Base-by-base conservation (phyloP, 331 rosid genomes). In the Dryas integrifolia region DNA sequence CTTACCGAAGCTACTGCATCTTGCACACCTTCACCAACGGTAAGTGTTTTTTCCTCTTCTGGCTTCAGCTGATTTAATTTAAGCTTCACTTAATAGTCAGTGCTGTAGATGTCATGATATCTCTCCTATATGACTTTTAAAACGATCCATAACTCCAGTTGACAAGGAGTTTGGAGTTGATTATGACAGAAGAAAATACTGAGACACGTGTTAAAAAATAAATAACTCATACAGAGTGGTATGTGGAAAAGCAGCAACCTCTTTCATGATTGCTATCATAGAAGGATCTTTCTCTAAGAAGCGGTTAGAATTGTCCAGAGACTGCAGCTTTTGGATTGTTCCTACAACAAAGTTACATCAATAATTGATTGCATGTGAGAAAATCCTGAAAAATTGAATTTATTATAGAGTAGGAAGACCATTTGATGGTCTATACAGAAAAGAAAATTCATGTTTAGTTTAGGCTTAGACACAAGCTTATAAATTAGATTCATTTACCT, bases 1-100 rank as follows among this genome's bases (percentile, higher is more conserved):
- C 83, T 94, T 74, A 59, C 66, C 38, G 97, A 88, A 59, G 98
- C 95, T 30, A 86, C 96, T 26, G 81, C 85, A 69, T 74, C 86
- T 50, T 94, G 98, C 73, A 67, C 83, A 66, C 91, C 90, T 74
- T 74, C 89, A 76, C 38, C 78, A 48, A 60, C 84, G 96, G 97
- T 80, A 86, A 84, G 90, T 84, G 41, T 67, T 53, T 65, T 15
- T 82, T 59, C 46, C 53, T 48, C 3, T 1, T 14, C 51, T 59
- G 5, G 50, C 52, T 66, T 59, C 45, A 40, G 46, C 52, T 60
- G 21, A 7, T 65, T 15, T 58, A 40, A 7, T 45, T 7, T 50
- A 35, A 43, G 48, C 47, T 75, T 80, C 53, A 58, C 38, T 52
- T 58, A 9, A 2, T 9, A 48, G 15, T 6, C 55, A n/a, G 35